Base-by-base conservation (phyloP, 139 green algal species). In the Ettlia oleoabundans region DNA sequence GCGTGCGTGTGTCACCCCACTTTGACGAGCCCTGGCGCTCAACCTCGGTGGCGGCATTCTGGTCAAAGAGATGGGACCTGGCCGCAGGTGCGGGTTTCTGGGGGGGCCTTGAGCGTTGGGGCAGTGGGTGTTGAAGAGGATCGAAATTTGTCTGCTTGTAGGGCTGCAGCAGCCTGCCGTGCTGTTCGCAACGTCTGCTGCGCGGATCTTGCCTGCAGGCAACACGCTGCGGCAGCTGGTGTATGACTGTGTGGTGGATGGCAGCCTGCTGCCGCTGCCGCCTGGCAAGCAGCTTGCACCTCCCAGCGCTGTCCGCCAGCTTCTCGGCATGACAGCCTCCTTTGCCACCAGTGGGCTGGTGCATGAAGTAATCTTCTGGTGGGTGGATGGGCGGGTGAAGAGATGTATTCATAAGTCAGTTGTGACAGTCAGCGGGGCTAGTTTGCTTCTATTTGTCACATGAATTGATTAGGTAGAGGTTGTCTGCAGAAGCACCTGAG, bases 311-410 rank as follows among this genome's bases (percentile, higher is more conserved):
- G 24, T 24, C 22, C 76, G 76, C 76, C 32, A 75, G 63, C 33
- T 43, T 21, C n/a, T 61, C 33, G 76, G 32, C 63, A 65, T 13
- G 30, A 35, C 32, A 5, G 63, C 62, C 32, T 35, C 32, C 32
- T 82, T 82, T 64, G 43, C 33, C 1, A 22, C 64, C 32, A 67
- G 42, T 18, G 80, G 80, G 0, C 26, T 67, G 41, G 21, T 85
- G 19, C 80, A 85, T 18, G 80, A 86, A 58, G 5, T 9, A 55
- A 82, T 86, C 38, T 82, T 86, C 55, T 86, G 81, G 81, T 81
- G 40, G n/a, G 73, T 32, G 55, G 30, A 9, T 65, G 55, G 30
- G 55, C n/a, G n/a, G n/a, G n/a, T n/a, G n/a, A n/a, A n/a, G n/a
- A n/a, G n/a, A n/a, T n/a, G n/a, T n/a, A n/a, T n/a, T n/a, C n/a